A percentile compares a stretch with the other conserved stretches of the same genome.
Conservation (phyloP, 169 alveolate genomes). For the Cryptosporidium sp. region DNA sequence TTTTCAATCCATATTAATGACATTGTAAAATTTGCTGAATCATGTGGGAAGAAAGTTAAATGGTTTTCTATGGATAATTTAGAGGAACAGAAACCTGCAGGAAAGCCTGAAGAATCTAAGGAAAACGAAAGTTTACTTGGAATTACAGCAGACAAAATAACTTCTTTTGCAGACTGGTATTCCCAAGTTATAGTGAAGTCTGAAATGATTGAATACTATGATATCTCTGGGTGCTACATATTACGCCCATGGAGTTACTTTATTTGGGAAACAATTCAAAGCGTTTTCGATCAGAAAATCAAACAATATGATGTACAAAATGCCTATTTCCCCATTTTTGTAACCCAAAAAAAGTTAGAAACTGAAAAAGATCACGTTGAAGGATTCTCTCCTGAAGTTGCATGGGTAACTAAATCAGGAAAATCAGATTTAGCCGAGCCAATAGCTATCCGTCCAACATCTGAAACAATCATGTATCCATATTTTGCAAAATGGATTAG, state of each 20-base stretch:
- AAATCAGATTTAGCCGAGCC: slow-evolving; percentile 94
- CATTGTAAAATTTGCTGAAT: slow-evolving; percentile 57
- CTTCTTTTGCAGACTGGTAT: slow-evolving; percentile 89
- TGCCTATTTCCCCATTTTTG: slow-evolving; percentile 97
- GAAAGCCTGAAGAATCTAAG: slow-evolving; percentile 72
- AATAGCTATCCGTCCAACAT: slow-evolving; percentile 98
- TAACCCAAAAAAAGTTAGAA: slow-evolving; percentile 93
- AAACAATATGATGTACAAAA: slow-evolving; percentile 90
- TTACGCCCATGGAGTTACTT: slow-evolving; percentile 96
- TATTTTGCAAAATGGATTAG: slow-evolving; percentile 98
- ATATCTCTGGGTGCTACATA: slow-evolving; percentile 98
- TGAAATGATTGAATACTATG: slow-evolving; percentile 98
- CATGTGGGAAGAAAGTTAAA: slow-evolving; percentile 69
- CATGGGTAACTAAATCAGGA: slow-evolving; percentile 99
- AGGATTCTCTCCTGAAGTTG: slow-evolving; percentile 99
- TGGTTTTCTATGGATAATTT: slow-evolving; percentile 75
- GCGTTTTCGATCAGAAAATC: slow-evolving; percentile 90
- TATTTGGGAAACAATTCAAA: slow-evolving; percentile 98
- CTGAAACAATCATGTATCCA: slow-evolving; percentile 99
- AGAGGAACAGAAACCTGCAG: slow-evolving; percentile 77
- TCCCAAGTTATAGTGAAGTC: slow-evolving; percentile 93
- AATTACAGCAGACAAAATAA: slow-evolving; percentile 83
- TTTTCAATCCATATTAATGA: slow-evolving; percentile 75
- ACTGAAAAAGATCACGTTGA: slow-evolving; percentile 98
- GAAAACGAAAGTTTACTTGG: slow-evolving; percentile 82